Conservation (phyloP, 495 filamentous ascomycete genomes). For the Rusavskia elegans region DNA sequence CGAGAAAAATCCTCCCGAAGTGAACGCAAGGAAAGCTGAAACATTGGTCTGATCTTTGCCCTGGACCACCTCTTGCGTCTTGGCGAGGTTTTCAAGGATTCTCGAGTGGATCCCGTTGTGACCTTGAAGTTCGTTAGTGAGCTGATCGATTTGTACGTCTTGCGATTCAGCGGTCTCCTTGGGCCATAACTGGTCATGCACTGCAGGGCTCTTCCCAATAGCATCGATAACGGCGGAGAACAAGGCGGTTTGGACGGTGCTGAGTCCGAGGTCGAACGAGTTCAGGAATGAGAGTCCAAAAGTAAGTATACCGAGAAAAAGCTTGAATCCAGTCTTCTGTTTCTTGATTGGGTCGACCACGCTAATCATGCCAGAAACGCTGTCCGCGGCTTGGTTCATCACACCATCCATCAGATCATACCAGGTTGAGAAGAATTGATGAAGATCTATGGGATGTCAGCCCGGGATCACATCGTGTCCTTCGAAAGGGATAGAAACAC, state of each 20-base stretch:
- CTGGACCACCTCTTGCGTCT: neutral
- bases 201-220: neutral
- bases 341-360: neutral
- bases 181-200: neutral
- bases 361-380: neutral
- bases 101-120: neutral
- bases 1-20: neutral
- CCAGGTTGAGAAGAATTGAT: neutral
- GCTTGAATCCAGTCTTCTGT: neutral
- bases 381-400: neutral
- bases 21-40: constrained; percentile 1
- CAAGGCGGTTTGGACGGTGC: neutral
- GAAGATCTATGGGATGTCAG: neutral
- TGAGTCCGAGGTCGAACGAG: neutral
- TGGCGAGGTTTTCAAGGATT: neutral
- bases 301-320: neutral
- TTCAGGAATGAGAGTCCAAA: neutral
- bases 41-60: neutral
- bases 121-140: neutral
- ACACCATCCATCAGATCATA: neutral
- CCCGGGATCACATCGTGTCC: neutral
- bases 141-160: neutral
- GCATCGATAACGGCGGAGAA: neutral
- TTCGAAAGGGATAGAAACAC: neutral
- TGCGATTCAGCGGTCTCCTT: neutral